Evolutionary conservation across 2,329 filamentous ascomycete species (phyloP).

Genomic region (Colletotrichum musae): DNA sequence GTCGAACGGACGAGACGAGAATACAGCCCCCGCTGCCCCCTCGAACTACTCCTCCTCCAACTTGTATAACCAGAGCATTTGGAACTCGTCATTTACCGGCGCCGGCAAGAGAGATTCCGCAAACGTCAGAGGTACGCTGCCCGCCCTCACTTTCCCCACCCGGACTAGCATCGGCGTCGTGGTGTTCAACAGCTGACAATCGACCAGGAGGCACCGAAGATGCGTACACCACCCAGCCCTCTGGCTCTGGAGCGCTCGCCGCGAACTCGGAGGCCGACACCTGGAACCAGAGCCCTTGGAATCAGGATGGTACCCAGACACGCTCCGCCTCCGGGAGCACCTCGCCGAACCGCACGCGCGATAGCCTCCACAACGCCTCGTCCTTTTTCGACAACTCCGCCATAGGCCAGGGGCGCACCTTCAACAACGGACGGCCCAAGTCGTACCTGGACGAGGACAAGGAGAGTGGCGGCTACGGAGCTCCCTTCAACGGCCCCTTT

Average conservation of each 20-base stretch:
- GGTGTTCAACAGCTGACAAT: constrained; percentile 48
- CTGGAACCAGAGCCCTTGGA: constrained; percentile 75
- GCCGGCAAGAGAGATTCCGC: constrained; percentile 58
- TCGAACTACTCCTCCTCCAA: constrained; percentile 53
- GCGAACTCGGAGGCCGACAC: constrained; percentile 78
- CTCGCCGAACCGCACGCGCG: constrained; percentile 71
- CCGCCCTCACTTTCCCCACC: no score
- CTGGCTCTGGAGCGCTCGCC: constrained; percentile 78
- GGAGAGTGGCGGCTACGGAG: constrained; percentile 49
- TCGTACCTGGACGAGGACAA: constrained; percentile 58
- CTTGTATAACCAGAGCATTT: constrained; percentile 55
- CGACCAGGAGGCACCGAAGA: constrained; percentile 30
- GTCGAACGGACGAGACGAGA: constrained; percentile 50
- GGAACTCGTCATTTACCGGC: constrained; percentile 58
- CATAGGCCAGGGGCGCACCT: constrained; percentile 56
- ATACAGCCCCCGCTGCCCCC: constrained; percentile 50
- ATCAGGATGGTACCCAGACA: constrained; percentile 61
- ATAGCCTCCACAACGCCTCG: constrained; percentile 61
- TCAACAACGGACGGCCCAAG: constrained; percentile 50
- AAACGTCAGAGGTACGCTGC: constrained; percentile 61
- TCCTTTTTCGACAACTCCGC: constrained; percentile 64
- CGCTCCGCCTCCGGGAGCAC: constrained; percentile 65
- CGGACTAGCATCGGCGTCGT: not conserved
- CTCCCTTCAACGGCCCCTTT: constrained; percentile 44
- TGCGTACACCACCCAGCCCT: constrained; percentile 57